phyloP scores from a whole-genome alignment of 2,329 filamentous ascomycete species.

The Verticillium zaregamsianum region DNA sequence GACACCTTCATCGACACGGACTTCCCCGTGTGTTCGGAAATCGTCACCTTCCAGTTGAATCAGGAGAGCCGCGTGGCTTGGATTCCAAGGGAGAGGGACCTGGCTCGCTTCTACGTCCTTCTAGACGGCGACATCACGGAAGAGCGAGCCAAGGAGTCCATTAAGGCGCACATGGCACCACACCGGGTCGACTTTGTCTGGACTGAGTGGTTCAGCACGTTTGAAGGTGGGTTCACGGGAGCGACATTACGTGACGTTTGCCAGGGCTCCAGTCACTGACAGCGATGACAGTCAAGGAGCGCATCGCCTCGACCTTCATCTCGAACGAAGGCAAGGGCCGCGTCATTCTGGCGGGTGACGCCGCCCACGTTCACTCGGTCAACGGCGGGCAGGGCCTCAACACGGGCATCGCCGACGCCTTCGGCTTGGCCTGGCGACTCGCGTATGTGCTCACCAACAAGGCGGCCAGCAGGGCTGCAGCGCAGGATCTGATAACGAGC shows the following conservation, averaged over 20 bases:
- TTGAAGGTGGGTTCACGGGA: conserved; percentile 30
- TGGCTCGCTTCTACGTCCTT: conserved; percentile 43
- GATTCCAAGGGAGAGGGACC: conserved; percentile 42
- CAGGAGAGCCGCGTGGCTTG: conserved; percentile 42
- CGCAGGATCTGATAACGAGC: conserved; percentile 28
- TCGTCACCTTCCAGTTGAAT: conserved; percentile 41
- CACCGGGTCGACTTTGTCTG: conserved; percentile 35
- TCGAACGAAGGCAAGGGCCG: conserved; percentile 35
- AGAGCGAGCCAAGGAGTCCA: conserved; percentile 33
- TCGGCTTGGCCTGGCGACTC: conserved; percentile 30
- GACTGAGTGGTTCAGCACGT: conserved; percentile 47
- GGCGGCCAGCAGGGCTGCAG: conserved; percentile 15
- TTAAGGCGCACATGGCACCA: conserved; percentile 38
- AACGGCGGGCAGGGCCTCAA: conserved; percentile 33
- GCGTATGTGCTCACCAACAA: conserved; percentile 22
- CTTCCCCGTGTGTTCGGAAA: conserved; percentile 40
- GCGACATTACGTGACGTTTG: background rate
- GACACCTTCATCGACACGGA: conserved; percentile 46
- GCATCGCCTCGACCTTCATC: conserved; percentile 33
- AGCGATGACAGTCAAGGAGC: conserved; percentile 30
- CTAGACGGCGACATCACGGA: conserved; percentile 40
- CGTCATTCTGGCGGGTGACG: conserved; percentile 38
- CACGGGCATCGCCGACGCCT: conserved; percentile 27
- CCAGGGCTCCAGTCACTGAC: background rate
- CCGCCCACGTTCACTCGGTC: conserved; percentile 30